Percentiles rank a stretch among this genome's conserved stretches.
phyloP scores from a whole-genome alignment of 108 stramenopile genomes.

The Fragilaria radians region DNA sequence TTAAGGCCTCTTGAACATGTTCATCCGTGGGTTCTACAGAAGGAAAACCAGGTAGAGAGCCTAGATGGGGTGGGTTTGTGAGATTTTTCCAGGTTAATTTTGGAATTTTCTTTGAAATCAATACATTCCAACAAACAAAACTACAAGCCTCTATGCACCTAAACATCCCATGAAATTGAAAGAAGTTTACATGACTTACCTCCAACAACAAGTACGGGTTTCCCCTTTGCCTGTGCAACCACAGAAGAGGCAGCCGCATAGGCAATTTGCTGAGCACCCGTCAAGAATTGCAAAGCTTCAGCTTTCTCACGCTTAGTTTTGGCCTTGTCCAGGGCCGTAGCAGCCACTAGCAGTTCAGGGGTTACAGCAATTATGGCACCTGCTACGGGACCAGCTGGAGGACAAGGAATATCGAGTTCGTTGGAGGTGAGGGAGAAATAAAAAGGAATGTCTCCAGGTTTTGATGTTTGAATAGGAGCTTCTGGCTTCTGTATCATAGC shows the following conservation, averaged over 20 bases:
- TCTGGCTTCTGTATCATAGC: slow-evolving; percentile 46
- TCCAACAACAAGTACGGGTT: slow-evolving; percentile 63
- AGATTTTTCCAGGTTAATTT: not conserved
- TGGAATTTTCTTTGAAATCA: not conserved
- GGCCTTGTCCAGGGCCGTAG: slow-evolving; percentile 47
- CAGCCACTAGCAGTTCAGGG: slow-evolving; percentile 56
- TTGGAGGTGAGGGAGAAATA: slow-evolving; percentile 49
- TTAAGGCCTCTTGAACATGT: slow-evolving; percentile 59
- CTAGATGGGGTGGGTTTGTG: slow-evolving; percentile 9
- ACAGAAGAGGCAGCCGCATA: slow-evolving; percentile 62
- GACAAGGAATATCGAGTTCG: slow-evolving; percentile 23
- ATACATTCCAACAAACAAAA: slow-evolving; percentile 1
- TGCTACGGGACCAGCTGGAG: slow-evolving; percentile 60
- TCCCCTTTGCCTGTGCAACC: slow-evolving; percentile 47
- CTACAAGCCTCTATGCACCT: not conserved
- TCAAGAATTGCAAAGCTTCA: slow-evolving; percentile 72
- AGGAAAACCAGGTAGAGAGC: slow-evolving; percentile 54
- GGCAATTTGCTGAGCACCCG: slow-evolving; percentile 48
- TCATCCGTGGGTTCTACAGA: slow-evolving; percentile 49
- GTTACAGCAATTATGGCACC: slow-evolving; percentile 75
- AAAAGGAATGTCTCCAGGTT: slow-evolving; percentile 33
- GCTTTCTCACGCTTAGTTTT: slow-evolving; percentile 63
- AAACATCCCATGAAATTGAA: too few relatives aligned
- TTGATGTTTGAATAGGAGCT: slow-evolving; percentile 7
- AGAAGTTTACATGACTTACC: slow-evolving; percentile 21